Conservation (phyloP, 441 rosid genomes). For the Erysimum pusillum region DNA sequence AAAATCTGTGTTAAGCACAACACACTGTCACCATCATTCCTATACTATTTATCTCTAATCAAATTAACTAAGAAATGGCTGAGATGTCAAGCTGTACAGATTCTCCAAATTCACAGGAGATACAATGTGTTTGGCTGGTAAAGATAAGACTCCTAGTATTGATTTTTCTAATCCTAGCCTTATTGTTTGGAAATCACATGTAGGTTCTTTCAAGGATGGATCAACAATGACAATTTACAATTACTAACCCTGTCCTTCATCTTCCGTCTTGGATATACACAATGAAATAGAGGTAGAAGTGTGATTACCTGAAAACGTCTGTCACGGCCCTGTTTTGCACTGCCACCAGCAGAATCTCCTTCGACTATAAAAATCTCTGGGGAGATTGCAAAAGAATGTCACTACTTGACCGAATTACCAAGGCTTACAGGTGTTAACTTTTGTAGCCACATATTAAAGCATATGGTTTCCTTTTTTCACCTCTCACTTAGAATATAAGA, state of each 20-base stretch:
- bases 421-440: not conserved
- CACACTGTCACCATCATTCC: not conserved
- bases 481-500: slow-evolving; percentile 13
- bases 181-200: slow-evolving; percentile 3
- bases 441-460: not conserved
- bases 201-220: slow-evolving; percentile 1
- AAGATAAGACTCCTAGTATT: not conserved
- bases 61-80: slow-evolving; percentile 8
- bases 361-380: slow-evolving; percentile 96
- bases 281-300: slow-evolving; percentile 14
- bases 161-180: slow-evolving; percentile 5
- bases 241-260: slow-evolving; percentile 5
- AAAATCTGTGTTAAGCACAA: slow-evolving; percentile 9
- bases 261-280: slow-evolving; percentile 4
- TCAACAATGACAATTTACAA: not conserved
- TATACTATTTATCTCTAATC: not conserved
- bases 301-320: slow-evolving; percentile 85
- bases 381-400: slow-evolving; percentile 39
- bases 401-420: slow-evolving; percentile 23
- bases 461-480: slow-evolving; percentile 6
- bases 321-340: slow-evolving; percentile 99
- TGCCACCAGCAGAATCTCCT: slow-evolving; percentile 99
- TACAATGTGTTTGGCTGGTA: not conserved
- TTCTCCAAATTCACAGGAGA: not conserved
- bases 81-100: not conserved